Conservation (phyloP, 2,329 filamentous ascomycete species). For the Zymoseptoria tritici region DNA sequence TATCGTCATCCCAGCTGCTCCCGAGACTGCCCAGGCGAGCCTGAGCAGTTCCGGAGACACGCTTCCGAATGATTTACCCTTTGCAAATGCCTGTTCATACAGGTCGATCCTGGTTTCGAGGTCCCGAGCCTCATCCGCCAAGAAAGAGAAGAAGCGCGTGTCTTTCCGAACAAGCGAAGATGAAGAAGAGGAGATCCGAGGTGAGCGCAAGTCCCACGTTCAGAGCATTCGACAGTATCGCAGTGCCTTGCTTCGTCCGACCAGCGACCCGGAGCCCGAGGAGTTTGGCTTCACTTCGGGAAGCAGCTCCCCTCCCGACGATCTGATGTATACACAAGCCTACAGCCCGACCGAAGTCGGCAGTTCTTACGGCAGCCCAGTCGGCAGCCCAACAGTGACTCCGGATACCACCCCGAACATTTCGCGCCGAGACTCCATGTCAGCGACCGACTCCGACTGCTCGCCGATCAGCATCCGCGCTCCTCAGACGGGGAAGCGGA, state of each 20-base stretch:
- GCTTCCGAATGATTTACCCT: neutral
- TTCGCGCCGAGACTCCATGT: neutral
- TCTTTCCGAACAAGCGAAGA: neutral
- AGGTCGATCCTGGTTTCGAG: neutral
- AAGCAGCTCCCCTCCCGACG: neutral
- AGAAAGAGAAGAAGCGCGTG: neutral
- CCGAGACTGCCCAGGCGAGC: neutral
- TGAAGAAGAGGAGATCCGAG: neutral
- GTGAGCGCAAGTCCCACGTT: neutral
- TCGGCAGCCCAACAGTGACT: neutral
- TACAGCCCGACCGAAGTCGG: neutral
- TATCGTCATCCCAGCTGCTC: neutral
- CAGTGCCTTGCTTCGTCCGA: neutral
- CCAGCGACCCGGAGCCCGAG: neutral
- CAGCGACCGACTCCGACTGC: neutral
- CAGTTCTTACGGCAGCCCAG: neutral
- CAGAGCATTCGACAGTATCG: neutral
- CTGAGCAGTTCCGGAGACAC: neutral
- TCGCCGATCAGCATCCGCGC: neutral
- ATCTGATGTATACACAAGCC: neutral
- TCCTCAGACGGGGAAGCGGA: neutral
- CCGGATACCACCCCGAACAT: neutral
- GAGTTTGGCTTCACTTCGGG: neutral
- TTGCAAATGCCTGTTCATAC: neutral
- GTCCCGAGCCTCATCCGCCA: neutral